Base-by-base conservation (phyloP, 2,329 filamentous ascomycete genomes). In the Clarireedia hainanense region DNA sequence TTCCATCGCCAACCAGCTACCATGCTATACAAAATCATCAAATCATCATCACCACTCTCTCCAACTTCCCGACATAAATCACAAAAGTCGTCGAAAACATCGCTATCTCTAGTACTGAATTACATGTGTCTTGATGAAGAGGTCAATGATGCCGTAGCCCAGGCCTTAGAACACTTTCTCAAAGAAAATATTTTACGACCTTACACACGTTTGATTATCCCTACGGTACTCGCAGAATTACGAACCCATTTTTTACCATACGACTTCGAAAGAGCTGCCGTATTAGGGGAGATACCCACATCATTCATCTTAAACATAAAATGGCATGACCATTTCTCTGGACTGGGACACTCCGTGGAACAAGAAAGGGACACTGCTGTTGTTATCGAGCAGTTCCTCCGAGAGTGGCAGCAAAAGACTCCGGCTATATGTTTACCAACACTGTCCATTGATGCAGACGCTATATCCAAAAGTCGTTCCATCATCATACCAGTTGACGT, bases 401-500 rank as follows among this genome's bases (percentile, higher is more conserved):
- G 63, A 52, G 48, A 34, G 9, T 68, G 69, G 63, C 61, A 62
- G 42, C 50, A 64, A 36, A 39, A 63, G 36, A 64, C 54, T 20
- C 58, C 62, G 3, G 57, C 37, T 6, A 66, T 68, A 20, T 56
- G 60, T 30, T 55, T 67, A 24, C 50, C 61, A 6, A 63, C 61
- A 7, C 51, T 65, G 20, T 53, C 57, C 43, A 55, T 60, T 30
- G 58, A 62, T 39, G 57, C 64, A 26, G 64, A 63, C 10, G 59
- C 61, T 1, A 60, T 68, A n/a, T 52, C 71, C 23, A 74, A 79
- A 20, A 76, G 70, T 59, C 79, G 79, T 20, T 84, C 83, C 12
- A 91, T 99, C 63, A 76, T 87, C 30, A 95, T 99, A 52, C 89
- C 91, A 0, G 91, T 99, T 14, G 90, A 96, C 57, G 83, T 99